Evolutionary conservation across 257 asterid genomes (phyloP).

Genomic region (Catharanthus roseus): DNA sequence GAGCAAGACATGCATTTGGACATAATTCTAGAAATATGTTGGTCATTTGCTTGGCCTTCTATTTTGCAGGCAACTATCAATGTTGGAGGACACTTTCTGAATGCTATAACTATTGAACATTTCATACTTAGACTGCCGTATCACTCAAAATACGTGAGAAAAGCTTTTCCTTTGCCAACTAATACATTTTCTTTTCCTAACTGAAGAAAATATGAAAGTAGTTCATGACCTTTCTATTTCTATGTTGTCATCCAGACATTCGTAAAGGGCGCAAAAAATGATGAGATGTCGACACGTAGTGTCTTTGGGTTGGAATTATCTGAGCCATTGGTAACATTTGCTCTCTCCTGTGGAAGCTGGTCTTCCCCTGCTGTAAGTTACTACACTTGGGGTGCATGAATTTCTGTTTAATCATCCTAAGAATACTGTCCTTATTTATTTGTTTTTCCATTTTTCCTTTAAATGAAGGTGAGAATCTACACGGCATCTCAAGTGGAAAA

Average conservation of each 20-base stretch:
- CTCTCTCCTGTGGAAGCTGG: conserved; percentile 96
- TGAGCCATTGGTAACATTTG: conserved; percentile 84
- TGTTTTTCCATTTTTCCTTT: neutral
- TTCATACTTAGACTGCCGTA: conserved; percentile 75
- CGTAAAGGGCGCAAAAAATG: conserved; percentile 48
- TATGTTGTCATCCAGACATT: conserved; percentile 39
- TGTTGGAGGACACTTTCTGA: conserved; percentile 64
- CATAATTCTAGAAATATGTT: neutral
- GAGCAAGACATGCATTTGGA: neutral
- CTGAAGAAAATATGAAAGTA: neutral
- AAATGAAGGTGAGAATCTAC: conserved; percentile 65
- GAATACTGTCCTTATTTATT: neutral
- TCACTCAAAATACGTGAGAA: conserved; percentile 63
- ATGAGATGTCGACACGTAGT: conserved; percentile 47
- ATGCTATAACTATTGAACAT: conserved; percentile 70
- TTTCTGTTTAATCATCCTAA: neutral
- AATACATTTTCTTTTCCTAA: neutral
- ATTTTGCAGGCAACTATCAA: conserved; percentile 61
- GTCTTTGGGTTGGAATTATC: conserved; percentile 63
- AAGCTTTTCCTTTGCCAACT: conserved; percentile 1
- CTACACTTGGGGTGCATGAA: neutral
- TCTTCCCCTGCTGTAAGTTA: conserved; percentile 91
- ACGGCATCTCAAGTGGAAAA: conserved; percentile 67
- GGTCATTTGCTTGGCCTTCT: conserved; percentile 1
- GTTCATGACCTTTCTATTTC: conserved; percentile 5